These are phyloP conservation scores for Boletus coffeatus DNA, from an alignment of 1,284 basidiomycete genomes.

Conservation along the genomic window DNA sequence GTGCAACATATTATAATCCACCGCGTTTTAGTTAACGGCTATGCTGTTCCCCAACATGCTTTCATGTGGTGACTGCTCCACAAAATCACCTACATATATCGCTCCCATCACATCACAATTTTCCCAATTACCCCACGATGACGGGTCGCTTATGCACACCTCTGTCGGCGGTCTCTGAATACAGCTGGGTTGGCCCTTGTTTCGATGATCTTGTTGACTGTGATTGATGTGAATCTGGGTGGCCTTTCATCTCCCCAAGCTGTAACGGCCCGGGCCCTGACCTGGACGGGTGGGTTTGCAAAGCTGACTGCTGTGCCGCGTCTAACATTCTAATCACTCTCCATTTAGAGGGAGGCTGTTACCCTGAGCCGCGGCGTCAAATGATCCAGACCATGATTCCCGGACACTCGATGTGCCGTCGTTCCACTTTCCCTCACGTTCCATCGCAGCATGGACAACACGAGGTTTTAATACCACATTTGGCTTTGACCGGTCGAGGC, in stretches of 20 bases:
- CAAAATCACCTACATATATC: conserved; percentile 11
- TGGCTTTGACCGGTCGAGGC: conserved; percentile 26
- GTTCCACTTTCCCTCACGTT: conserved; percentile 22
- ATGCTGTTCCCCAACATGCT: conserved; percentile 8
- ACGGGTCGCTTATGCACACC: conserved; percentile 10
- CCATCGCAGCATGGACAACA: conserved; percentile 30
- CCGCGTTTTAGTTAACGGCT: conserved; percentile 7
- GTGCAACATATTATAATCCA: conserved; percentile 7
- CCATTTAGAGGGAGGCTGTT: conserved; percentile 31
- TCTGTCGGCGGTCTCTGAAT: neutral
- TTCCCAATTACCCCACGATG: conserved; percentile 22
- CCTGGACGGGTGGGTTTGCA: conserved; percentile 11
- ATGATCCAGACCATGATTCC: conserved; percentile 30
- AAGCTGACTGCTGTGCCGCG: conserved; percentile 24
- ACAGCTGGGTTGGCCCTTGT: conserved; percentile 9
- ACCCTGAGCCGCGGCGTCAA: conserved; percentile 28
- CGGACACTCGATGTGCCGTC: conserved; percentile 21
- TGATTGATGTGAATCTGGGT: conserved; percentile 7
- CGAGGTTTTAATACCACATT: conserved; percentile 30
- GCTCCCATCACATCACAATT: conserved; percentile 5
- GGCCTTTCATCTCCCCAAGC: conserved; percentile 15
- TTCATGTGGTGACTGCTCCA: conserved; percentile 17
- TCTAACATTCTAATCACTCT: conserved; percentile 27
- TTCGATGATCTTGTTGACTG: conserved; percentile 3
- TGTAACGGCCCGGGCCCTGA: conserved; percentile 19